Evolutionary conservation across 805 yeast species (phyloP).

Genomic region (Metschnikowia santaceciliae): DNA sequence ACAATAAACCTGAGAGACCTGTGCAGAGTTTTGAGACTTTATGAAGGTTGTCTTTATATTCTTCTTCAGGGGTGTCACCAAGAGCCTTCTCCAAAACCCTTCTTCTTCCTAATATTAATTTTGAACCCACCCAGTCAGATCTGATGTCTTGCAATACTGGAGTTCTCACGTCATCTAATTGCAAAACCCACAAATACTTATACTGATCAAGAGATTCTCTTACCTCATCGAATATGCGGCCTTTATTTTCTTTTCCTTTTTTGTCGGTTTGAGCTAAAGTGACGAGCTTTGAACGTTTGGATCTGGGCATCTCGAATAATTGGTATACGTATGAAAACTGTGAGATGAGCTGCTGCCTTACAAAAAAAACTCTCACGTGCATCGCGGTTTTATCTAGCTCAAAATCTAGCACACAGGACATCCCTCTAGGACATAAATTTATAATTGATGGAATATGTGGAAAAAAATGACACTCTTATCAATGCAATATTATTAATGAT

Average conservation of each 20-base stretch:
- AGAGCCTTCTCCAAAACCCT: slow-evolving; percentile 90
- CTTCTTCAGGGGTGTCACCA: slow-evolving; percentile 84
- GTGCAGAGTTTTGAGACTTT: slow-evolving; percentile 57
- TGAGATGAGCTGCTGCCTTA: slow-evolving; percentile 10
- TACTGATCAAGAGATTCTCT: slow-evolving; percentile 74
- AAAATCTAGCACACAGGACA: background rate
- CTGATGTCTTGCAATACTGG: slow-evolving; percentile 93
- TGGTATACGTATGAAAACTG: slow-evolving; percentile 1
- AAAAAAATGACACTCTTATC: too few relatives aligned
- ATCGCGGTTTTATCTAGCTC: slow-evolving; percentile 3
- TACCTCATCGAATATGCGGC: slow-evolving; percentile 84
- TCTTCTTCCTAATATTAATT: slow-evolving; percentile 85
- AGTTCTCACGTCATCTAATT: slow-evolving; percentile 89
- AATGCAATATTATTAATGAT: too few relatives aligned
- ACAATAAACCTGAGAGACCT: slow-evolving; percentile 84
- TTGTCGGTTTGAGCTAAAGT: slow-evolving; percentile 95
- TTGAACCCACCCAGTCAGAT: slow-evolving; percentile 88
- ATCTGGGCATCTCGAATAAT: slow-evolving; percentile 73
- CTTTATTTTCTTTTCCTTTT: slow-evolving; percentile 91
- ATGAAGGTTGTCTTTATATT: slow-evolving; percentile 80
- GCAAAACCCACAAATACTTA: slow-evolving; percentile 79
- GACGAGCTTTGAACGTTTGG: slow-evolving; percentile 93
- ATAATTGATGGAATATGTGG: background rate
- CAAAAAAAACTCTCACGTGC: slow-evolving; percentile 9
- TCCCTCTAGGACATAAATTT: background rate